Conservation (phyloP, 2,329 filamentous ascomycete genomes). For the Dendryphion nanum region DNA sequence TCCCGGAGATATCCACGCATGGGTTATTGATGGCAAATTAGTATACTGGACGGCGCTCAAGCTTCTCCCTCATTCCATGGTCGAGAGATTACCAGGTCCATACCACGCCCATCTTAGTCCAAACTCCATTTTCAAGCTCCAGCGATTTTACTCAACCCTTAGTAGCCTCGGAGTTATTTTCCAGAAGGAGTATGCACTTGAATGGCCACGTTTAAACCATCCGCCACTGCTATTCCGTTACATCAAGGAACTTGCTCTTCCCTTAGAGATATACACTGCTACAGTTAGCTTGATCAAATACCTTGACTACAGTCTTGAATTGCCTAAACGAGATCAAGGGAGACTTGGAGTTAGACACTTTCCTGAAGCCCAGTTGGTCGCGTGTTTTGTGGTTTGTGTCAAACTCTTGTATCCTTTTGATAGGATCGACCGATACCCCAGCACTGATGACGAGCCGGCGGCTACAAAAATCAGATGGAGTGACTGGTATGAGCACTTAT, state of each 20-base stretch:
- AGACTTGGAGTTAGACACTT: conserved; percentile 33
- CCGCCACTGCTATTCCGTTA: conserved; percentile 68
- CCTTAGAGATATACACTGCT: conserved; percentile 65
- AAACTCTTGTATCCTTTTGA: conserved; percentile 81
- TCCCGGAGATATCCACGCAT: conserved; percentile 68
- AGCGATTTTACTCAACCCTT: conserved; percentile 64
- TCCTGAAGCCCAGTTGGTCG: conserved; percentile 71
- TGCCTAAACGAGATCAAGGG: conserved; percentile 43
- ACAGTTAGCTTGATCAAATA: conserved; percentile 57
- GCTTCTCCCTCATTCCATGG: conserved; percentile 63
- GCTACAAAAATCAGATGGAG: conserved; percentile 69
- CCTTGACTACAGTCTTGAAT: conserved; percentile 57
- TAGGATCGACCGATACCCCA: conserved; percentile 51
- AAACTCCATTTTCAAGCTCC: conserved; percentile 46
- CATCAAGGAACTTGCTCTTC: conserved; percentile 70
- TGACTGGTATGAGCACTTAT: conserved; percentile 54
- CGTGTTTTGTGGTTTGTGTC: conserved; percentile 69
- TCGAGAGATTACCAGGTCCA: conserved; percentile 59
- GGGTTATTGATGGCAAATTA: conserved; percentile 66
- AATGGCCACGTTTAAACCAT: conserved; percentile 71
- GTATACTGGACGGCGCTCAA: conserved; percentile 66
- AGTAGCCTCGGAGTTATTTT: conserved; percentile 64
- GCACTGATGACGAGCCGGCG: conserved; percentile 55
- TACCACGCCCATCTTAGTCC: conserved; percentile 61
- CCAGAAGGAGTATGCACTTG: conserved; percentile 65